phyloP scores from a whole-genome alignment of 2,329 filamentous ascomycete species.

The Hypoxylon sp. region DNA sequence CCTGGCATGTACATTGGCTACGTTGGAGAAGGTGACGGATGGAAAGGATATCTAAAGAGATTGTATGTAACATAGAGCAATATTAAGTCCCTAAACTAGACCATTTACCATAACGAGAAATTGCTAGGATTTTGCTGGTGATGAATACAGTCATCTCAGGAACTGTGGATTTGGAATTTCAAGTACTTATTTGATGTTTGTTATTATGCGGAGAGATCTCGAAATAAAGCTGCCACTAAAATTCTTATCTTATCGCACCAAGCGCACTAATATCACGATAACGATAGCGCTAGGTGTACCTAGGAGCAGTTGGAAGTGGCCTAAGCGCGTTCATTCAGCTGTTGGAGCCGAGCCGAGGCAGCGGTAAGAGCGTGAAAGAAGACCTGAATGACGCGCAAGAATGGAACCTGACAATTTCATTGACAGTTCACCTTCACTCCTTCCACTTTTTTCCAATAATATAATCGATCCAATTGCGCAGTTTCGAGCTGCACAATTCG shows the following conservation, averaged over 20 bases:
- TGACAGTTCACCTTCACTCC: constrained; percentile 28
- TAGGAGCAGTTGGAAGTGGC: constrained; percentile 12
- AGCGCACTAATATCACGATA: not conserved
- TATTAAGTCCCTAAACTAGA: not conserved
- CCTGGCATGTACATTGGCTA: constrained; percentile 61
- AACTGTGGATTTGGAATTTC: too few species aligned
- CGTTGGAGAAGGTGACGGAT: constrained; percentile 52
- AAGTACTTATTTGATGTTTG: too few species aligned
- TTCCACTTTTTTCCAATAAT: constrained; percentile 19
- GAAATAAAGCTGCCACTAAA: not conserved
- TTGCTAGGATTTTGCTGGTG: too few species aligned
- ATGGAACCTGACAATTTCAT: constrained; percentile 16
- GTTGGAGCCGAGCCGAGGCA: constrained; percentile 34
- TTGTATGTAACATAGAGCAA: constrained; percentile 17
- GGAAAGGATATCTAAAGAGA: constrained; percentile 47
- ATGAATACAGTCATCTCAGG: too few species aligned
- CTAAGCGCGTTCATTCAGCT: constrained; percentile 15
- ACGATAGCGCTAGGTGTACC: not conserved
- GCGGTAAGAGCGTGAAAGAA: constrained; percentile 19
- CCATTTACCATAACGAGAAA: not conserved
- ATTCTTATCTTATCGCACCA: constrained; percentile 16
- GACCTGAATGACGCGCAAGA: constrained; percentile 23
- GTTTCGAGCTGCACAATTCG: constrained; percentile 16
- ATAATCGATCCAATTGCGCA: constrained; percentile 24
- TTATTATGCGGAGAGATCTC: not conserved